Evolutionary conservation across 106 monocot species (phyloP).

Genomic region (Dioscorea dumetorum): DNA sequence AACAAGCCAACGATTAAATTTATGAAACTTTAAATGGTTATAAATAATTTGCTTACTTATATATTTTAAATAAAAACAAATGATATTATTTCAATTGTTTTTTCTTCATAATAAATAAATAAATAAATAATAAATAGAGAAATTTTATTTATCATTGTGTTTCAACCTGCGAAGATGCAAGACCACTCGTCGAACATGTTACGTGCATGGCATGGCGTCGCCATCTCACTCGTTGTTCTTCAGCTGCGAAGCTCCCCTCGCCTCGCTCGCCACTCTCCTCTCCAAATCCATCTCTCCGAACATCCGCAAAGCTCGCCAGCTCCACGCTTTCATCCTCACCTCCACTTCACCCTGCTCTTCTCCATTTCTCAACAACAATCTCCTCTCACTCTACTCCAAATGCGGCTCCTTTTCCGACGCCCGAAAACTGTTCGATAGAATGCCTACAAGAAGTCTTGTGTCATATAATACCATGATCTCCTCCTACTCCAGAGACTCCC

Average conservation of each 20-base stretch:
- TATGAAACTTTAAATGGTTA: too few relatives aligned
- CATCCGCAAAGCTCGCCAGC: constrained; percentile 44
- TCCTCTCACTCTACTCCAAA: constrained; percentile 50
- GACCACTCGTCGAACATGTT: too few relatives aligned
- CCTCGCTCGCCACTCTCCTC: constrained; percentile 15
- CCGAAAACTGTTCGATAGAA: constrained; percentile 55
- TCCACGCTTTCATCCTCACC: constrained; percentile 60
- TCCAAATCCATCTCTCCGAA: constrained; percentile 8
- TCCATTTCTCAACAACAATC: constrained; percentile 67
- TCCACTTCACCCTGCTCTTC: constrained; percentile 19
- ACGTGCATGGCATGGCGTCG: constrained; percentile 2
- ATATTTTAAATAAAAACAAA: too few relatives aligned
- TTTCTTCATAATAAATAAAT: too few relatives aligned
- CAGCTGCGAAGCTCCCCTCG: constrained; percentile 14
- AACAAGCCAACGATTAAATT: too few relatives aligned
- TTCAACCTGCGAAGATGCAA: too few relatives aligned
- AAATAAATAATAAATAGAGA: too few relatives aligned
- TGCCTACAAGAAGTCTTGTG: constrained; percentile 44
- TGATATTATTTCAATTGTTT: too few relatives aligned
- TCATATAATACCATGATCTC: constrained; percentile 78
- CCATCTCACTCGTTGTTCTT: not conserved
- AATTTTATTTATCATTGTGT: too few relatives aligned
- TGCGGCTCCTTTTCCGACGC: constrained; percentile 37
- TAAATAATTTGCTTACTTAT: too few relatives aligned
- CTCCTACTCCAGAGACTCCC: constrained; percentile 26